phyloP scores from a whole-genome alignment of 139 green algal genomes.

The Protoeuglena noctilucae region DNA sequence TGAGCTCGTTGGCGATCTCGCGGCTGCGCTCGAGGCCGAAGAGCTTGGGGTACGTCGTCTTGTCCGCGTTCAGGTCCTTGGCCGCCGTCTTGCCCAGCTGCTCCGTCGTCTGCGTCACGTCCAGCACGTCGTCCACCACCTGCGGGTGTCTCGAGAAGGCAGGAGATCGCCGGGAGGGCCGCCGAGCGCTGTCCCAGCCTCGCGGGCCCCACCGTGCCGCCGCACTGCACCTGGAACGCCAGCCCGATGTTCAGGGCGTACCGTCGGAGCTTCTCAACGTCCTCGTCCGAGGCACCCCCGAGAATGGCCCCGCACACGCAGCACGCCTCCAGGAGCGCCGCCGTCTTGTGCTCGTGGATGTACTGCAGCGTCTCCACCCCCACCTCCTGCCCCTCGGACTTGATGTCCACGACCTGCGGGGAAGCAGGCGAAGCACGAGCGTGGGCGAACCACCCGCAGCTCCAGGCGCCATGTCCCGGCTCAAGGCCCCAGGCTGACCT shows the following conservation, averaged over 20 bases:
- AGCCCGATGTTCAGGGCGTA: slow-evolving; percentile 90
- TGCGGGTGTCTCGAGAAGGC: slow-evolving; percentile 13
- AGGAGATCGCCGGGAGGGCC: background rate
- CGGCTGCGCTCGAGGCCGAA: slow-evolving; percentile 50
- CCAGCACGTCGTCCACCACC: slow-evolving; percentile 97
- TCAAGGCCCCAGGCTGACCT: too few species aligned
- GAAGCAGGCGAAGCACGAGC: slow-evolving; percentile 5
- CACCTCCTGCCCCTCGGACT: slow-evolving; percentile 65
- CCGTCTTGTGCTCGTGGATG: slow-evolving; percentile 99
- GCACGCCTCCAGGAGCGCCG: slow-evolving; percentile 83
- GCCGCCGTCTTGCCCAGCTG: slow-evolving; percentile 94
- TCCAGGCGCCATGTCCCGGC: background rate
- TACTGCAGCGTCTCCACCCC: slow-evolving; percentile 86
- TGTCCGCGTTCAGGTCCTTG: slow-evolving; percentile 86
- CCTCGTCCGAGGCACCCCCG: slow-evolving; percentile 48
- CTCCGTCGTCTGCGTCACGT: slow-evolving; percentile 71
- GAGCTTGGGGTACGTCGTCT: slow-evolving; percentile 95
- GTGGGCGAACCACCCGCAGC: background rate
- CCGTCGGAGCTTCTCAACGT: slow-evolving; percentile 74
- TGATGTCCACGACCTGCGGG: slow-evolving; percentile 89
- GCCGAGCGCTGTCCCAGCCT: background rate
- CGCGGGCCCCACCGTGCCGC: background rate
- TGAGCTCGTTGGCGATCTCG: slow-evolving; percentile 75
- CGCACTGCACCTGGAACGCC: slow-evolving; percentile 85
- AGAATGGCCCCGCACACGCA: slow-evolving; percentile 80